Evolutionary conservation across 2,329 filamentous ascomycete species (phyloP).

Genomic region (Diplocarpon mali): DNA sequence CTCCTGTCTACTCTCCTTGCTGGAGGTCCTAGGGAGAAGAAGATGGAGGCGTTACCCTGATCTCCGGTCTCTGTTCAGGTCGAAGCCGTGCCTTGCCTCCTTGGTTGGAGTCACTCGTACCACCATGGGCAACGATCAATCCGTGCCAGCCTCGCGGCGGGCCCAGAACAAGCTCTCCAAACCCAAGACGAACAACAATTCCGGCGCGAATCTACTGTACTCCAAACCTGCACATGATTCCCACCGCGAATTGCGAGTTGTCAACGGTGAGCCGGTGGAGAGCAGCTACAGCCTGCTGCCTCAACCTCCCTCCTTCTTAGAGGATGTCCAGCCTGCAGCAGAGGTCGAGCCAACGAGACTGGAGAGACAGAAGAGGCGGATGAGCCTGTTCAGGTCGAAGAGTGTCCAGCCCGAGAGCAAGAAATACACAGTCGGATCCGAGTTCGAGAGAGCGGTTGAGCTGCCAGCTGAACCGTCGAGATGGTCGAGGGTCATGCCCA

Average conservation of each 20-base stretch:
- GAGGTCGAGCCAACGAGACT: too few species aligned
- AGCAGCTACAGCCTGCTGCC: conserved; percentile 8
- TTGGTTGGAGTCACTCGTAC: too few species aligned
- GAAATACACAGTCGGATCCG: conserved; percentile 2
- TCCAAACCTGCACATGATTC: conserved; percentile 9
- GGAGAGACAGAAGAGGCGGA: conserved; percentile 10
- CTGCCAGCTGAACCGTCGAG: too few species aligned
- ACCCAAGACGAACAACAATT: conserved; percentile 22
- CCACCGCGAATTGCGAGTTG: conserved; percentile 18
- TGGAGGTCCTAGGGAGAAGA: too few species aligned
- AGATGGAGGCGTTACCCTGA: too few species aligned
- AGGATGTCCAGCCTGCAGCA: background rate
- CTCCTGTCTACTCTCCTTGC: too few species aligned
- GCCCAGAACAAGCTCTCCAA: conserved; percentile 25
- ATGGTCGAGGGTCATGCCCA: conserved; percentile 7
- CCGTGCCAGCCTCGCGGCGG: conserved; percentile 13
- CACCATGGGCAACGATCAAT: conserved; percentile 25
- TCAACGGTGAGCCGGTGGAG: conserved; percentile 8
- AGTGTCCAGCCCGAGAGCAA: conserved; percentile 13
- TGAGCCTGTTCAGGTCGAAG: conserved; percentile 22
- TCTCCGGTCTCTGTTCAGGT: too few species aligned
- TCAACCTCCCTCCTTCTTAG: background rate
- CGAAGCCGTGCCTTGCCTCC: too few species aligned
- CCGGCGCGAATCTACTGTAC: conserved; percentile 14
- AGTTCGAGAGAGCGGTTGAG: background rate